phyloP scores from a whole-genome alignment of 2,329 filamentous ascomycete genomes.

The Aspergillus tamarii region DNA sequence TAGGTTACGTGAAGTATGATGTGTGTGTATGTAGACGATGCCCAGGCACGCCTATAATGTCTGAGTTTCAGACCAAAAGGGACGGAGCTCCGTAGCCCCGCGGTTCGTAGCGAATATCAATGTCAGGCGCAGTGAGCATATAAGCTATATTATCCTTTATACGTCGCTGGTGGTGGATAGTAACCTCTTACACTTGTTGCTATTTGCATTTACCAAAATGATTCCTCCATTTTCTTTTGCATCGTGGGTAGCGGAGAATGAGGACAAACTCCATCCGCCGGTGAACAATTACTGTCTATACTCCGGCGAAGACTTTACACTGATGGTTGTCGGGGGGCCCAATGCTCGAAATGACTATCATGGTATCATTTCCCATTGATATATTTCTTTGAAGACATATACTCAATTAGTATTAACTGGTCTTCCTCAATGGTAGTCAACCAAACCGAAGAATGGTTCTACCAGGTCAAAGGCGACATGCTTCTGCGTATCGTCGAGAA shows the following conservation, averaged over 20 bases:
- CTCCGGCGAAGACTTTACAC: constrained; percentile 21
- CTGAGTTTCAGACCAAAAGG: background rate
- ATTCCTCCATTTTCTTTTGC: constrained; percentile 14
- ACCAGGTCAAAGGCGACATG: constrained; percentile 25
- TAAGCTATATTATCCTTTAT: background rate
- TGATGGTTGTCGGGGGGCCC: constrained; percentile 25
- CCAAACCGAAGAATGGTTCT: constrained; percentile 26
- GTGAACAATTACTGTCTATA: constrained; percentile 24
- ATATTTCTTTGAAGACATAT: background rate
- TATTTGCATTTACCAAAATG: background rate
- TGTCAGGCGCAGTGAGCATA: background rate
- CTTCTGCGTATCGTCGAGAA: constrained; percentile 20
- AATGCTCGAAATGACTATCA: constrained; percentile 26
- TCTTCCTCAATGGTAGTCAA: constrained; percentile 11
- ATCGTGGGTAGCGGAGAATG: constrained; percentile 21
- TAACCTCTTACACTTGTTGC: background rate
- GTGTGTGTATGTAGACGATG: background rate
- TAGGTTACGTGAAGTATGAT: background rate
- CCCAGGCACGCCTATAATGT: background rate
- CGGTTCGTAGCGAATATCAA: background rate
- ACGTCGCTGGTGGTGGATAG: background rate
- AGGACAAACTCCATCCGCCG: constrained; percentile 17
- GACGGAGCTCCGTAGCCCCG: background rate
- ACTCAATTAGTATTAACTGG: background rate
- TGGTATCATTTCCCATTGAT: constrained; percentile 6